Conservation (phyloP, 2,329 filamentous ascomycete genomes). For the Fusarium odoratissimum region DNA sequence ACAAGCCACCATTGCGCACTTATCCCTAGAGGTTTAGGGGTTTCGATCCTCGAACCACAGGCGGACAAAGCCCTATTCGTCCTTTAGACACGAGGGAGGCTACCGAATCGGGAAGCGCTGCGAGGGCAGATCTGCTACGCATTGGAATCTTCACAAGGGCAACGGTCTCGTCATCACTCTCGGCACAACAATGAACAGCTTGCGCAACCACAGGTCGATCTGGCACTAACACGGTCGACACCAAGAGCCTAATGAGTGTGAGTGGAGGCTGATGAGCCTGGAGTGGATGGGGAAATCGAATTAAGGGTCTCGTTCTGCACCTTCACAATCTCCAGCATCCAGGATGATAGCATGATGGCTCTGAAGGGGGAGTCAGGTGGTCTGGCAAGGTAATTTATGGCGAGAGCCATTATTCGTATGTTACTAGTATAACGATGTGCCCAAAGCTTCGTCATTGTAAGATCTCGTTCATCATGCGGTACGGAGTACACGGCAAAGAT, state of each 20-base stretch:
- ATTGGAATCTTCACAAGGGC: slow-evolving; percentile 7
- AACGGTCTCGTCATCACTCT: slow-evolving; percentile 20
- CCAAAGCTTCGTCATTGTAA: neutral
- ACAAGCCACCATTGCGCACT: slow-evolving; percentile 24
- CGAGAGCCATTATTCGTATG: neutral
- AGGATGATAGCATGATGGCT: slow-evolving; percentile 22
- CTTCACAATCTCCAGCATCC: slow-evolving; percentile 37
- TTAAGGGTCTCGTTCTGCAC: slow-evolving; percentile 38
- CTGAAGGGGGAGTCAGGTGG: neutral
- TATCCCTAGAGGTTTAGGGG: slow-evolving; percentile 6
- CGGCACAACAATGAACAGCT: slow-evolving; percentile 18
- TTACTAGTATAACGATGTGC: neutral
- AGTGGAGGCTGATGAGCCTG: slow-evolving; percentile 32
- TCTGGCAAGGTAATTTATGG: neutral
- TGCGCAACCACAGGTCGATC: slow-evolving; percentile 37
- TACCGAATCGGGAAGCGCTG: slow-evolving; percentile 22
- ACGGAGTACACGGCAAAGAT: neutral
- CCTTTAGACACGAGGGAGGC: slow-evolving; percentile 26
- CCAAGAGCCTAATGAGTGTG: slow-evolving; percentile 23
- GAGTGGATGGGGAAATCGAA: slow-evolving; percentile 37
- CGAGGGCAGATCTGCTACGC: slow-evolving; percentile 20
- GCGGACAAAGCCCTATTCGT: slow-evolving; percentile 17
- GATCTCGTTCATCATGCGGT: slow-evolving; percentile 4
- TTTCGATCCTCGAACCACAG: neutral
- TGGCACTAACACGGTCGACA: slow-evolving; percentile 30